These are phyloP conservation scores for Hymenoscyphus salicellus DNA, from an alignment of 2,329 filamentous ascomycete species.

Conservation along the genomic window DNA sequence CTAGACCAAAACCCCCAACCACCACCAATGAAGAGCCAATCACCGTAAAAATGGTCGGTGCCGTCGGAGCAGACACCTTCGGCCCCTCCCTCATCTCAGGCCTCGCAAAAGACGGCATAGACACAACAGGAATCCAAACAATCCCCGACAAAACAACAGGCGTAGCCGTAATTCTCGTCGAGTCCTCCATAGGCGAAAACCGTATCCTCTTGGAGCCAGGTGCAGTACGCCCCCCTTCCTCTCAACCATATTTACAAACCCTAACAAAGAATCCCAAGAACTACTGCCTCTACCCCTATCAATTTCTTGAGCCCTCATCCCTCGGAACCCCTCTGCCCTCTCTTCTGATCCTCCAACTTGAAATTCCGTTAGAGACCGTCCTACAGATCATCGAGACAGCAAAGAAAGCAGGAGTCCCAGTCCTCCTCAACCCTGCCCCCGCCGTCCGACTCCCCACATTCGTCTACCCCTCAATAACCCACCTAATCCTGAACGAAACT, in stretches of 20 bases:
- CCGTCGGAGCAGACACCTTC: slow-evolving; percentile 69
- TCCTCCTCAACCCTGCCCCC: slow-evolving; percentile 83
- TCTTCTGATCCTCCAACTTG: slow-evolving; percentile 73
- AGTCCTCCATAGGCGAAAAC: slow-evolving; percentile 70
- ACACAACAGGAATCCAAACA: slow-evolving; percentile 51
- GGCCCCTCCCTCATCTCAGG: slow-evolving; percentile 56
- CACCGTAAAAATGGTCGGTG: slow-evolving; percentile 68
- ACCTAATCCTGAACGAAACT: slow-evolving; percentile 87
- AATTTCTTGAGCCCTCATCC: slow-evolving; percentile 38
- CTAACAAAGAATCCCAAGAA: slow-evolving; percentile 42
- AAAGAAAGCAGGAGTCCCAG: slow-evolving; percentile 49
- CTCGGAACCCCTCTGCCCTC: slow-evolving; percentile 49
- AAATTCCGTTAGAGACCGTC: slow-evolving; percentile 67
- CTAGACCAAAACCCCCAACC: slow-evolving; percentile 48
- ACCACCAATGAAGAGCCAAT: slow-evolving; percentile 32
- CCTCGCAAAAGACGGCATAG: slow-evolving; percentile 60
- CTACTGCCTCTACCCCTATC: slow-evolving; percentile 42
- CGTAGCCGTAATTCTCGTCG: slow-evolving; percentile 72
- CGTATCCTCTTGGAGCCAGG: slow-evolving; percentile 71
- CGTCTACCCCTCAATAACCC: slow-evolving; percentile 65
- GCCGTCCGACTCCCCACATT: slow-evolving; percentile 65
- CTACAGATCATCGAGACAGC: slow-evolving; percentile 57
- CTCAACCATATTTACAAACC: too few species aligned
- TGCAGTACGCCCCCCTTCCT: slow-evolving; percentile 39
- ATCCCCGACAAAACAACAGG: slow-evolving; percentile 56